Evolutionary conservation across 768 basidiomycete genomes (phyloP).

Genomic region (Lactarius akahatsu): DNA sequence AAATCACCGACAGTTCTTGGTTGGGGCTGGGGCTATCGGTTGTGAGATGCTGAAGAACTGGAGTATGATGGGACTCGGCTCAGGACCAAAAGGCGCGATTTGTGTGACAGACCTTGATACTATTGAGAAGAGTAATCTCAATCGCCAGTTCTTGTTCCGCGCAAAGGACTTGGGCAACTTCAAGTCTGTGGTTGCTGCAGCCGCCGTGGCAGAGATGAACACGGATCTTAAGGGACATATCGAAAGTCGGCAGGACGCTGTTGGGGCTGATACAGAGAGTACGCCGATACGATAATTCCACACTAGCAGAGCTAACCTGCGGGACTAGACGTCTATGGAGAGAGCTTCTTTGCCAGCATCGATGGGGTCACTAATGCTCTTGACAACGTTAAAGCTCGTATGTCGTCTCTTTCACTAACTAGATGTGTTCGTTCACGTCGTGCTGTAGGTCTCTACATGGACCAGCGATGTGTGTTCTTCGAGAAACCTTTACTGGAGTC

Average conservation of each 20-base stretch:
- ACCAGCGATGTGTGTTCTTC: constrained; percentile 95
- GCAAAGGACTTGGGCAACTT: constrained; percentile 95
- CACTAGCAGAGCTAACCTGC: constrained; percentile 24
- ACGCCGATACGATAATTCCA: constrained; percentile 35
- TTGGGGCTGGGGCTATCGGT: constrained; percentile 98
- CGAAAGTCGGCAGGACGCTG: constrained; percentile 84
- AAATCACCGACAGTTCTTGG: constrained; percentile 90
- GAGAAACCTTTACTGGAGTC: constrained; percentile 95
- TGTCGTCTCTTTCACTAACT: constrained; percentile 34
- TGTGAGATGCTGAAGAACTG: constrained; percentile 99
- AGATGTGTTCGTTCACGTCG: constrained; percentile 13
- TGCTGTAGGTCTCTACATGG: constrained; percentile 87
- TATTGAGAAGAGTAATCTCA: constrained; percentile 98
- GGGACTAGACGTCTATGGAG: constrained; percentile 76
- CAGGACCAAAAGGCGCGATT: constrained; percentile 74
- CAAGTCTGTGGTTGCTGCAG: constrained; percentile 92
- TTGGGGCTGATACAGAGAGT: constrained; percentile 93
- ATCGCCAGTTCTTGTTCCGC: constrained; percentile 97
- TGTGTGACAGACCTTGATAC: constrained; percentile 97
- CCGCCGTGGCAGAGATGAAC: constrained; percentile 95
- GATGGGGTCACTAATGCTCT: constrained; percentile 97
- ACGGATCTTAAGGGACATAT: constrained; percentile 86
- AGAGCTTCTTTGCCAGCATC: constrained; percentile 81
- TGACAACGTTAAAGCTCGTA: constrained; percentile 95
- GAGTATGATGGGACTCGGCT: constrained; percentile 96